Evolutionary conservation across 2,329 filamentous ascomycete species (phyloP).

Genomic region (Beauveria sp.): DNA sequence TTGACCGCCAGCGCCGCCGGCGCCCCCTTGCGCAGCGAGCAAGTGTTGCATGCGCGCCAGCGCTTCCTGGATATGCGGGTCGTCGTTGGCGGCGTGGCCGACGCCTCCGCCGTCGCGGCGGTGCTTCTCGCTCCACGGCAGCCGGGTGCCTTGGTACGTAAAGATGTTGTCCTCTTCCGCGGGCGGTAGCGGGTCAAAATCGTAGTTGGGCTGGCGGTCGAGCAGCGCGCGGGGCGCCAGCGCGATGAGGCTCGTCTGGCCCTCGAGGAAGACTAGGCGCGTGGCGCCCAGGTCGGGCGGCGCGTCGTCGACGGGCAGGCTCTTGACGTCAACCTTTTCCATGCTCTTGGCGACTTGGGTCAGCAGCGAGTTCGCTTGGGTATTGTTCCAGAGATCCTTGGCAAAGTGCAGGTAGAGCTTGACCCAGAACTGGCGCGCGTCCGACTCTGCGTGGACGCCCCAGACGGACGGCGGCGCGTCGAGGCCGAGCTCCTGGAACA

Average conservation of each 20-base stretch:
- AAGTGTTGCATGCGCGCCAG: conserved; percentile 23
- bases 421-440: conserved; percentile 58
- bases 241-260: conserved; percentile 62
- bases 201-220: conserved; percentile 56
- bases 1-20: conserved; percentile 3
- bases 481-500: conserved; percentile 75
- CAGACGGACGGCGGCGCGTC: conserved; percentile 74
- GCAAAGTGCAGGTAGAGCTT: conserved; percentile 69
- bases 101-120: conserved; percentile 3
- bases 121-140: conserved; percentile 32
- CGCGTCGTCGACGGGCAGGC: conserved; percentile 32
- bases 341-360: conserved; percentile 58
- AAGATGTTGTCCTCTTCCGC: conserved; percentile 46
- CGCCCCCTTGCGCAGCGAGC: conserved; percentile 16
- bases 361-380: conserved; percentile 61
- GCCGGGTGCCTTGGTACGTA: conserved; percentile 31
- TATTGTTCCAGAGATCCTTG: conserved; percentile 80
- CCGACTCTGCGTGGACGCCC: conserved; percentile 61
- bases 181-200: conserved; percentile 79
- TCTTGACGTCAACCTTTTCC: conserved; percentile 28
- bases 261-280: conserved; percentile 71
- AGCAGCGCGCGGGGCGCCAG: conserved; percentile 61
- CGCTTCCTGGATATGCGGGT: conserved; percentile 14
- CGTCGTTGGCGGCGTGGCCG: neutral
- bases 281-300: conserved; percentile 46